Conservation (phyloP, 1,284 basidiomycete genomes). For the Puccinia brachypodii region DNA sequence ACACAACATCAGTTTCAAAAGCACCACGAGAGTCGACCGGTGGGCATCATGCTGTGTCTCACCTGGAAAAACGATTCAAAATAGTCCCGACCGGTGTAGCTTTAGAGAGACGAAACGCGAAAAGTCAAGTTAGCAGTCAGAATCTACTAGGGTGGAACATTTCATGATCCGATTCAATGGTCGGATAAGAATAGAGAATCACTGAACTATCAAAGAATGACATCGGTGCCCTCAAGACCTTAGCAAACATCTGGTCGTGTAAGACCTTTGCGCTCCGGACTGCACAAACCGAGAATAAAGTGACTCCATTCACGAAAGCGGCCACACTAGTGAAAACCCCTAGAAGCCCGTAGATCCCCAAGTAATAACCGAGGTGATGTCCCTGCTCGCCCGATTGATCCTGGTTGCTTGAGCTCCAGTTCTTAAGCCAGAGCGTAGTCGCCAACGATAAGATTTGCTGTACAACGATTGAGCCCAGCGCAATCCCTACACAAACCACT, state of each 20-base stretch:
- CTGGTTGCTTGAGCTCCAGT: conserved; percentile 41
- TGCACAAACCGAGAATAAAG: conserved; percentile 75
- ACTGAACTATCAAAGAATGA: conserved; percentile 85
- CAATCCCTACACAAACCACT: conserved; percentile 63
- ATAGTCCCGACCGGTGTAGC: conserved; percentile 53
- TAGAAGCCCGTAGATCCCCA: conserved; percentile 36
- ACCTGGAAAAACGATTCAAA: conserved; percentile 55
- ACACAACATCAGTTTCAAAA: background rate
- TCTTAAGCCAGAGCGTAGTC: conserved; percentile 40
- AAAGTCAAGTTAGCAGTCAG: background rate
- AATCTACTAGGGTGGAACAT: background rate
- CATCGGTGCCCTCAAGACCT: conserved; percentile 77
- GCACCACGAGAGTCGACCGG: background rate
- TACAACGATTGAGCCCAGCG: background rate
- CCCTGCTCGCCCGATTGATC: background rate
- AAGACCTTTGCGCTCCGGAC: conserved; percentile 71
- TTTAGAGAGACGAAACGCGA: background rate
- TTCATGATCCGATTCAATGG: background rate
- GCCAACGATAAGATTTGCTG: conserved; percentile 27
- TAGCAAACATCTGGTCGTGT: conserved; percentile 57
- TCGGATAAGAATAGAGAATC: conserved; percentile 66
- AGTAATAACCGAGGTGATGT: conserved; percentile 27
- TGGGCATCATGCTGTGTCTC: background rate
- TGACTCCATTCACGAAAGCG: conserved; percentile 16
- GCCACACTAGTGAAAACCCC: conserved; percentile 11